These are phyloP conservation scores for Suillus brevipes DNA, from an alignment of 768 basidiomycete genomes.

Conservation along the genomic window DNA sequence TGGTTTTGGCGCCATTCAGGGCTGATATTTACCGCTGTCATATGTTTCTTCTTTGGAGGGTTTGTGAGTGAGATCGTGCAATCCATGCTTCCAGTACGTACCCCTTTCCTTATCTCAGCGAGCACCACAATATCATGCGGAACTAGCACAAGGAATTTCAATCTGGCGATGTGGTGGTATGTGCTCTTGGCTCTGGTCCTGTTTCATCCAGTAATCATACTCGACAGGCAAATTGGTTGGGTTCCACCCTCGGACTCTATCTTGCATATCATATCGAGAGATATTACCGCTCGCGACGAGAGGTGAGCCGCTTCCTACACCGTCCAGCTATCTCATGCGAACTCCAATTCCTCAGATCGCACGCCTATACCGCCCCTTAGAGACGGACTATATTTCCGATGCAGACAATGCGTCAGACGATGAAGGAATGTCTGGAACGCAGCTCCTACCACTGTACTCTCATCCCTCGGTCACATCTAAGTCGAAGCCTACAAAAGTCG, in stretches of 20 bases:
- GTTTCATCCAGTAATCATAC: constrained; percentile 12
- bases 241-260: constrained; percentile 69
- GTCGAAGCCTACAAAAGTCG: constrained; percentile 30
- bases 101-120: not conserved
- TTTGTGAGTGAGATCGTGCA: constrained; percentile 83
- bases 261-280: constrained; percentile 67
- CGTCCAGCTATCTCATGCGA: not conserved
- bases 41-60: constrained; percentile 80
- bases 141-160: constrained; percentile 70
- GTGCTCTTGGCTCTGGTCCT: constrained; percentile 24
- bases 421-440: constrained; percentile 46
- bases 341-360: constrained; percentile 51
- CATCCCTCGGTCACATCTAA: constrained; percentile 23
- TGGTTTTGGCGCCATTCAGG: constrained; percentile 85
- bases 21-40: constrained; percentile 63
- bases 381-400: constrained; percentile 52
- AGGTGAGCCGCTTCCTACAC: constrained; percentile 44
- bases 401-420: constrained; percentile 47
- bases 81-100: constrained; percentile 66
- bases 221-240: constrained; percentile 73
- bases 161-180: constrained; percentile 68
- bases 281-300: constrained; percentile 76
- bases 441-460: constrained; percentile 57
- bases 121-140: constrained; percentile 8
- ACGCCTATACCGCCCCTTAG: constrained; percentile 73